A percentile compares a stretch with the other conserved stretches of the same genome.
These are phyloP conservation scores for Verticillium albo-atrum DNA, from an alignment of 2,329 filamentous ascomycete genomes.

Conservation along the genomic window DNA sequence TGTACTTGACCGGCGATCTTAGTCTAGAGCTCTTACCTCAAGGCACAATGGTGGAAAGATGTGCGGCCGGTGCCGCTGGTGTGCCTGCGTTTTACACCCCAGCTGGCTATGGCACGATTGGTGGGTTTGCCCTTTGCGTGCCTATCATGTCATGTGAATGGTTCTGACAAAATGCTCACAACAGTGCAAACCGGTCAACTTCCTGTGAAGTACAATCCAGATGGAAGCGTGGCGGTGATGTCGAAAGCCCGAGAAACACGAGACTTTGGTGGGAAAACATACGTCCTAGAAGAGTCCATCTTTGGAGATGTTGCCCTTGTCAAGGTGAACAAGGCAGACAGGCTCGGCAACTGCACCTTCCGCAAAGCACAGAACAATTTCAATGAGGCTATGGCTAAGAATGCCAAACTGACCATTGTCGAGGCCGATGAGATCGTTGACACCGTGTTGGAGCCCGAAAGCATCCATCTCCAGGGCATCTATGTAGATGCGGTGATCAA, in stretches of 20 bases:
- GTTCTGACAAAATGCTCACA: neutral
- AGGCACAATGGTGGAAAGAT: slow-evolving; percentile 85
- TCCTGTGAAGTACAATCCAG: slow-evolving; percentile 73
- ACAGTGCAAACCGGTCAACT: slow-evolving; percentile 82
- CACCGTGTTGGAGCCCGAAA: slow-evolving; percentile 77
- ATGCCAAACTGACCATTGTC: slow-evolving; percentile 85
- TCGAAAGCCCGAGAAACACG: slow-evolving; percentile 83
- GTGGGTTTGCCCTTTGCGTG: neutral
- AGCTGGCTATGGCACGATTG: slow-evolving; percentile 76
- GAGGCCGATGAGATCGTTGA: slow-evolving; percentile 92
- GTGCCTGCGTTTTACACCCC: slow-evolving; percentile 94
- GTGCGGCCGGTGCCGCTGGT: slow-evolving; percentile 80
- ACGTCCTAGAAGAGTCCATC: slow-evolving; percentile 85
- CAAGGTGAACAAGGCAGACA: slow-evolving; percentile 90
- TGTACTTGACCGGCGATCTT: slow-evolving; percentile 83
- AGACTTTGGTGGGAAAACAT: slow-evolving; percentile 85
- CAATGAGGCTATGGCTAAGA: slow-evolving; percentile 90
- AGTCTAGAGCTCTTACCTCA: slow-evolving; percentile 90
- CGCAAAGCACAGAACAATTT: slow-evolving; percentile 85
- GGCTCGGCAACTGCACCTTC: slow-evolving; percentile 88
- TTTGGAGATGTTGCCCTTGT: slow-evolving; percentile 89
- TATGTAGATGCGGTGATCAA: slow-evolving; percentile 88
- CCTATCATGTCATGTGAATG: neutral
- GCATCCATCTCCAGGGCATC: slow-evolving; percentile 83
- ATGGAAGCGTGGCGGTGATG: slow-evolving; percentile 70